phyloP scores from a whole-genome alignment of 139 green algal genomes.

The Trebouxia sp. region DNA sequence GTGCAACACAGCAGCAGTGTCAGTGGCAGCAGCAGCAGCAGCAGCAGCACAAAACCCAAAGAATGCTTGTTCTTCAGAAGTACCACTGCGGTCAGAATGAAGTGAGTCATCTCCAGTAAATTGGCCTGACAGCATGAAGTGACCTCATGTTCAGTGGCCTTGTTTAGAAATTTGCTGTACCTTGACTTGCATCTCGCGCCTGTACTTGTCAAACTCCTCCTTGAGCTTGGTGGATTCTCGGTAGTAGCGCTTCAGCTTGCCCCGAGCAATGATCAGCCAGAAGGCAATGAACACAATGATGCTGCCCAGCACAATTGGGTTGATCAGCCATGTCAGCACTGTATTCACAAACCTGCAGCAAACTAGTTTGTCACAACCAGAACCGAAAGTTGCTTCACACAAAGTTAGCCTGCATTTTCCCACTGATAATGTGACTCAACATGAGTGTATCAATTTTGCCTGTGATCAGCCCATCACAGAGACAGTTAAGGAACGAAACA shows the following conservation, averaged over 20 bases:
- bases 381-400: background rate
- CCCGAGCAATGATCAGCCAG: conserved; percentile 31
- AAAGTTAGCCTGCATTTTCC: background rate
- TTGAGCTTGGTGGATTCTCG: conserved; percentile 19
- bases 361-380: background rate
- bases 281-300: conserved; percentile 39
- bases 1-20: too few relatives aligned
- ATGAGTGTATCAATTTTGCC: background rate
- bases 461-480: too few relatives aligned
- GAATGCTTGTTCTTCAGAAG: too few relatives aligned
- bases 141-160: background rate
- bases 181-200: conserved; percentile 37
- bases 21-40: too few relatives aligned
- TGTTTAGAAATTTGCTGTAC: too few relatives aligned
- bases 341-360: conserved; percentile 34
- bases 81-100: too few relatives aligned
- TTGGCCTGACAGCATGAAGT: background rate
- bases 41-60: too few relatives aligned
- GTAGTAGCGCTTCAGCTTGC: conserved; percentile 12
- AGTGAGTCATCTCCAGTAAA: too few relatives aligned
- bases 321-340: conserved; percentile 42
- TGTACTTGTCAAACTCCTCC: conserved; percentile 37
- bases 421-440: background rate
- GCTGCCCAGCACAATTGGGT: conserved; percentile 45
- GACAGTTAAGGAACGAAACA: too few relatives aligned